Conservation (phyloP, 352 stramenopile genomes). For the Phytophthora sansomeana region DNA sequence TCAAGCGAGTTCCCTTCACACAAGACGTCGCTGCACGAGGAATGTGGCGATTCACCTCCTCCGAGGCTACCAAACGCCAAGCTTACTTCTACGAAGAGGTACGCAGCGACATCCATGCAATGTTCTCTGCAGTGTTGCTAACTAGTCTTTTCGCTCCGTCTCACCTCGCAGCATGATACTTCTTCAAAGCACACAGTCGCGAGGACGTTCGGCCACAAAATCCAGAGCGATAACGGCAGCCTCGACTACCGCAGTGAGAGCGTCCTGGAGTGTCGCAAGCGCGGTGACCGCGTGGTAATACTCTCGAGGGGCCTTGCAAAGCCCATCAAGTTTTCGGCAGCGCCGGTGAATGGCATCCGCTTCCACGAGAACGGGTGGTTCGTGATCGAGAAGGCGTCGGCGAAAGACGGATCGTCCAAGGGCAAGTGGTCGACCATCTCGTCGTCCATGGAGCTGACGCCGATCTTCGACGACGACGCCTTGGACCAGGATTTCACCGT, state of each 20-base stretch:
- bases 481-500: conserved; percentile 41
- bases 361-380: conserved; percentile 59
- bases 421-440: conserved; percentile 34
- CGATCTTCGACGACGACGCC: conserved; percentile 38
- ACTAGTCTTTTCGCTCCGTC: conserved; percentile 1
- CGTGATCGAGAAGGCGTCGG: conserved; percentile 39
- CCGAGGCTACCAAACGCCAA: conserved; percentile 27
- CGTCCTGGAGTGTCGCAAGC: conserved; percentile 40
- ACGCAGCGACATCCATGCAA: neutral
- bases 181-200: conserved; percentile 32
- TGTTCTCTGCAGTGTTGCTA: neutral
- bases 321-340: conserved; percentile 50
- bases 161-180: conserved; percentile 24
- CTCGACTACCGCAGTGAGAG: conserved; percentile 52
- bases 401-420: conserved; percentile 15
- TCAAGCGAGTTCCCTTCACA: conserved; percentile 44
- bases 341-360: conserved; percentile 45
- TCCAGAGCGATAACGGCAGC: conserved; percentile 39
- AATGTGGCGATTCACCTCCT: conserved; percentile 52
- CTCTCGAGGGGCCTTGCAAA: conserved; percentile 51
- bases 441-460: conserved; percentile 36
- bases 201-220: conserved; percentile 42
- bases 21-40: conserved; percentile 33
- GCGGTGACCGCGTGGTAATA: conserved; percentile 54
- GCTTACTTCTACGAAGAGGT: conserved; percentile 51